A percentile compares a stretch with the other conserved stretches of the same genome.
Conservation (phyloP, 2,329 filamentous ascomycete genomes). For the Fonsecaea erecta region DNA sequence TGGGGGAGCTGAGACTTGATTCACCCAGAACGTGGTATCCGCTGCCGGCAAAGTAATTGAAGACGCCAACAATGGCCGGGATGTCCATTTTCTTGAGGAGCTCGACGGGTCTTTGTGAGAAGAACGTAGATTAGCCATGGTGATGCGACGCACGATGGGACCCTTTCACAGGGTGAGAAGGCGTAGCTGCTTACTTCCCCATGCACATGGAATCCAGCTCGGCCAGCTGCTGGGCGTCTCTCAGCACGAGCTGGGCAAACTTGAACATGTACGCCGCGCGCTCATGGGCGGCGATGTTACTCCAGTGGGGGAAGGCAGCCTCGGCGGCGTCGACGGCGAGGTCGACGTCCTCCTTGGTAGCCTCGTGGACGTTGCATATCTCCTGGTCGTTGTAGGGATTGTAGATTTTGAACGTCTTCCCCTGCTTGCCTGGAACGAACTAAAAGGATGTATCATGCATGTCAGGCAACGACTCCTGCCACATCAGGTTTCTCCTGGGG, state of each 20-base stretch:
- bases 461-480: no score
- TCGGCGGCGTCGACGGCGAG: slow-evolving; percentile 45
- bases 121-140: background rate
- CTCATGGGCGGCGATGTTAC: slow-evolving; percentile 38
- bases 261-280: slow-evolving; percentile 48
- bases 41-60: slow-evolving; percentile 34
- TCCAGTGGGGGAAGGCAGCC: slow-evolving; percentile 48
- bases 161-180: background rate
- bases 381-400: slow-evolving; percentile 40
- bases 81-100: slow-evolving; percentile 26
- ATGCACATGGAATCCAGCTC: slow-evolving; percentile 45
- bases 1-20: slow-evolving; percentile 24
- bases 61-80: slow-evolving; percentile 16
- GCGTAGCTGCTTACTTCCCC: slow-evolving; percentile 39
- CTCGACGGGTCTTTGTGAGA: slow-evolving; percentile 8
- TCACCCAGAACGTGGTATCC: slow-evolving; percentile 33
- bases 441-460: slow-evolving; percentile 9
- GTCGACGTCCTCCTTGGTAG: slow-evolving; percentile 42
- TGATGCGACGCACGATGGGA: background rate
- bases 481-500: no score
- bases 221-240: slow-evolving; percentile 38
- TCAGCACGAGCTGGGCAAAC: slow-evolving; percentile 47
- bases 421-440: slow-evolving; percentile 54
- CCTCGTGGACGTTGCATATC: slow-evolving; percentile 33
- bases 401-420: slow-evolving; percentile 44